Conservation (phyloP, 2,329 filamentous ascomycete species). For the Sporothrix protearum region DNA sequence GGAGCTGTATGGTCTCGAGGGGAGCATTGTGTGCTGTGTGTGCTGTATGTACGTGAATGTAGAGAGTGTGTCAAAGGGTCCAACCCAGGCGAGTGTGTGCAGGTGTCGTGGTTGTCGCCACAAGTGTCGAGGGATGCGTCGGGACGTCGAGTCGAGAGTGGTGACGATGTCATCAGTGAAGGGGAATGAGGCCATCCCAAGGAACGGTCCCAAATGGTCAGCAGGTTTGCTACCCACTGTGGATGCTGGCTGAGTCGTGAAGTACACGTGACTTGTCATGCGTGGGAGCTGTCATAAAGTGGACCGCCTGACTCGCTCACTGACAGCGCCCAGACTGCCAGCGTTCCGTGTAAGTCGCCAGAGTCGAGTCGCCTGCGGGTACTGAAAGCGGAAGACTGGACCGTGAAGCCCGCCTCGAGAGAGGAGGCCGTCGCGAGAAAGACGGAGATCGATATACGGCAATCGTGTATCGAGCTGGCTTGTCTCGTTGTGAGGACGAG, state of each 20-base stretch:
- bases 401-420: not conserved
- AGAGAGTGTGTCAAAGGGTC: not conserved
- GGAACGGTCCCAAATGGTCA: not conserved
- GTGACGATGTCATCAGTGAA: not conserved
- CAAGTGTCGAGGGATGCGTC: not conserved
- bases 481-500: no score
- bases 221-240: not conserved
- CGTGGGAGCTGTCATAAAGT: not conserved
- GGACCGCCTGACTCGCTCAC: not conserved
- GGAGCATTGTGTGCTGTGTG: constrained; percentile 37
- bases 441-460: not conserved
- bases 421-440: not conserved
- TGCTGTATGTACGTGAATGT: not conserved
- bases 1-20: constrained; percentile 39
- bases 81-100: not conserved
- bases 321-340: not conserved
- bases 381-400: not conserved
- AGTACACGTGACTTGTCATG: not conserved
- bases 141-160: not conserved
- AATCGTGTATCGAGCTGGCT: no score
- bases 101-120: not conserved
- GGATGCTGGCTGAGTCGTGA: not conserved
- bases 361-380: not conserved
- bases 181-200: not conserved
- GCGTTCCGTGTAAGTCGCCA: not conserved